phyloP scores from a whole-genome alignment of 371 early-diverging fungal genomes.

The Syncephalastrum sp. region DNA sequence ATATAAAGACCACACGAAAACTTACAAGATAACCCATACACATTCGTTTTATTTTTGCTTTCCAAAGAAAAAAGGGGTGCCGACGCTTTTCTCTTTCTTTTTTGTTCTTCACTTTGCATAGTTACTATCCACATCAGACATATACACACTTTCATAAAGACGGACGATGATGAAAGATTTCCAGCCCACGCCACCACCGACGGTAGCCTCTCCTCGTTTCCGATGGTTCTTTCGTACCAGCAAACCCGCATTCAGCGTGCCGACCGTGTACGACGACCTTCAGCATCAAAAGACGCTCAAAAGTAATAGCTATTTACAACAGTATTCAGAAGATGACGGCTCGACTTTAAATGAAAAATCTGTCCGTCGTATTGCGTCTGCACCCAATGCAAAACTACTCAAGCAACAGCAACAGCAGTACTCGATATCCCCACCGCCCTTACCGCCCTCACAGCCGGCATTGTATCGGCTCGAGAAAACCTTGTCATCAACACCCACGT shows the following conservation, averaged over 20 bases:
- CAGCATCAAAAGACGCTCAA: conserved; percentile 18
- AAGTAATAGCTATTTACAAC: conserved; percentile 20
- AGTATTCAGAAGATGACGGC: no score
- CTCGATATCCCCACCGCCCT: conserved; percentile 7
- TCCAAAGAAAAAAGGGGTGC: not conserved
- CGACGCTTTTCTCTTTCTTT: not conserved
- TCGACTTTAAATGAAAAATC: conserved; percentile 12
- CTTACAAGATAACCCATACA: no score
- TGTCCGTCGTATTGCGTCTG: conserved; percentile 40
- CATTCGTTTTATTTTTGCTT: no score
- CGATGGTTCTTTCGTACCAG: not conserved
- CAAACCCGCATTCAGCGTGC: conserved; percentile 10
- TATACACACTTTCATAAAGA: not conserved
- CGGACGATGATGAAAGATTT: no score
- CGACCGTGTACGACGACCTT: conserved; percentile 14
- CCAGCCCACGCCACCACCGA: no score
- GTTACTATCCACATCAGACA: not conserved
- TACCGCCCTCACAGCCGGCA: no score
- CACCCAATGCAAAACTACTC: conserved; percentile 31
- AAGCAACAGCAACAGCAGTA: conserved; percentile 14
- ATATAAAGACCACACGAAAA: no score
- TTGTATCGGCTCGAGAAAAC: not conserved
- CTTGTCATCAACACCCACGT: conserved; percentile 12
- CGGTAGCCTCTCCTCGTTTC: no score
- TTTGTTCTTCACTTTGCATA: not conserved